Conservation (phyloP, 2,329 filamentous ascomycete genomes). For the Ophiostoma sp. region DNA sequence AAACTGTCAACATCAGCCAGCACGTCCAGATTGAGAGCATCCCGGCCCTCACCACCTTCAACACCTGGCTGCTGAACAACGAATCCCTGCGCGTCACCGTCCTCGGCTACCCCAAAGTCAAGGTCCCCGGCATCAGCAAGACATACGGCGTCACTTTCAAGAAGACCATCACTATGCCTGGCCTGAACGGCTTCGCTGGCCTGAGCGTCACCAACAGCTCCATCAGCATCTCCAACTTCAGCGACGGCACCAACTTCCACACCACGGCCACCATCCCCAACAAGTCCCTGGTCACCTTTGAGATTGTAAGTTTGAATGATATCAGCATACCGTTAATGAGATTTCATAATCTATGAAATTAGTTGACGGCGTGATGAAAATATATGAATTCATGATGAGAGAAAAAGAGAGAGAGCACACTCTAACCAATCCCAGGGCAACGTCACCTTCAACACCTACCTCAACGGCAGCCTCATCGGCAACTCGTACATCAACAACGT, state of each 20-base stretch:
- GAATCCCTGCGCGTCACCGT: constrained; percentile 53
- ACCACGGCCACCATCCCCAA: constrained; percentile 64
- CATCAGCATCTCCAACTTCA: constrained; percentile 44
- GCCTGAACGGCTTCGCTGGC: constrained; percentile 58
- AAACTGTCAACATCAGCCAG: constrained; percentile 56
- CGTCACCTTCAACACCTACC: constrained; percentile 59
- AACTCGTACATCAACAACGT: constrained; percentile 59
- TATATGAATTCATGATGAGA: not conserved
- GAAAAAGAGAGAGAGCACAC: not conserved
- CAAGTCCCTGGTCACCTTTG: constrained; percentile 61
- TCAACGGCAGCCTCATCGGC: constrained; percentile 55
- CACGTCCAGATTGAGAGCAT: constrained; percentile 48
- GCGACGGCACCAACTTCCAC: constrained; percentile 60
- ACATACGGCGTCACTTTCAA: constrained; percentile 55
- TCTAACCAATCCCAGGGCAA: constrained; percentile 52
- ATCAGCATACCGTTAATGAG: not conserved
- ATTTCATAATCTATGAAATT: not conserved
- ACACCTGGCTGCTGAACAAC: constrained; percentile 53
- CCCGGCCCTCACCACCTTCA: constrained; percentile 55
- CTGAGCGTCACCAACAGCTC: constrained; percentile 53
- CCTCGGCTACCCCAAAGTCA: constrained; percentile 53
- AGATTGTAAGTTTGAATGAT: constrained; percentile 51
- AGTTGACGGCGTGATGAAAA: not conserved
- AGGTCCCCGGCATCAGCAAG: constrained; percentile 51
- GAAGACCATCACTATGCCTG: constrained; percentile 49